Conservation (phyloP, 129 eudicot genomes). For the Arctium lappa region DNA sequence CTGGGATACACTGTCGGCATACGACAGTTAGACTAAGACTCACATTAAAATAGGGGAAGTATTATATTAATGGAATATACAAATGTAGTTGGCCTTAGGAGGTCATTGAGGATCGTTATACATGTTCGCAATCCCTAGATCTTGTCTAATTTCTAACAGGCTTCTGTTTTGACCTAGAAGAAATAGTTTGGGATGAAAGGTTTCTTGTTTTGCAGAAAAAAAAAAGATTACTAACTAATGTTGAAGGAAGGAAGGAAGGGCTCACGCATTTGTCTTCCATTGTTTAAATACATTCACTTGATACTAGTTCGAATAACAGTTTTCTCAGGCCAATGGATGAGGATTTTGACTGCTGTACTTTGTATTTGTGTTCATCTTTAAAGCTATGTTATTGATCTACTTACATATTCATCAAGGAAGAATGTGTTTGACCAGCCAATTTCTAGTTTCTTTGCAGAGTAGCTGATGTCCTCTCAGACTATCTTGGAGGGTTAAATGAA, state of each 20-base stretch:
- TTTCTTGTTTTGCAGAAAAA: neutral
- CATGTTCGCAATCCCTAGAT: neutral
- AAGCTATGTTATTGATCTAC: neutral
- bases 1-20: neutral
- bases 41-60: neutral
- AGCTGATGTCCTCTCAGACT: slow-evolving; percentile 91
- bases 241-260: neutral
- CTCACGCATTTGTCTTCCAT: neutral
- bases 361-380: neutral
- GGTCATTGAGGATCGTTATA: neutral
- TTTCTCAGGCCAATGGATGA: neutral
- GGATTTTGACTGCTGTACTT: neutral
- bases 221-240: neutral
- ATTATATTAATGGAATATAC: neutral
- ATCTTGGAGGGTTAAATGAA: slow-evolving; percentile 91
- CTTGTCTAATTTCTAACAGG: neutral
- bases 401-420: neutral
- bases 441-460: slow-evolving; percentile 98
- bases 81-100: neutral
- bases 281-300: neutral
- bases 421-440: slow-evolving; percentile 36
- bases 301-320: neutral
- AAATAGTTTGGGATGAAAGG: neutral
- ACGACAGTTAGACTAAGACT: neutral
- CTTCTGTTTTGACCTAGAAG: neutral